Percentiles rank a stretch among this genome's conserved stretches.
Evolutionary conservation across 192 early-diverging fungal species (phyloP).

Genomic region (Podila verticillata): DNA sequence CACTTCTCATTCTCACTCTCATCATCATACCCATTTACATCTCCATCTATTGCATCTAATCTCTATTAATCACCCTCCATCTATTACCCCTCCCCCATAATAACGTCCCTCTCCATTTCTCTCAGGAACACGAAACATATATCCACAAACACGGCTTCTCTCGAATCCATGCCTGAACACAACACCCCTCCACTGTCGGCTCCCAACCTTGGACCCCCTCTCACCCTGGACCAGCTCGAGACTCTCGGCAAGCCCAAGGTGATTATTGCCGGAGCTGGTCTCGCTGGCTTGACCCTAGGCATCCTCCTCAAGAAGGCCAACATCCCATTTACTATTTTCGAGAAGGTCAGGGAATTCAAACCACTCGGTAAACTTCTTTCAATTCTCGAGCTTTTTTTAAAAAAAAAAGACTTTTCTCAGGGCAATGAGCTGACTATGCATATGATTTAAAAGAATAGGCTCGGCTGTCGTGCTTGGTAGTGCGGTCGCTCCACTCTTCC

Average conservation of each 20-base stretch:
- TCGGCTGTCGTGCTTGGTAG: neutral
- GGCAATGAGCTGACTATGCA: neutral
- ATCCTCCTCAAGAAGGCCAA: constrained; percentile 1
- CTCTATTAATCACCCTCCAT: too few species aligned
- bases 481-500: neutral
- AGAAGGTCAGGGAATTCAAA: neutral
- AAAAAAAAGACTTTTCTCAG: neutral
- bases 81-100: too few species aligned
- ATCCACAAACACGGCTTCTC: too few species aligned
- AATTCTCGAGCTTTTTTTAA: neutral
- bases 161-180: too few species aligned
- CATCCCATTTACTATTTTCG: constrained; percentile 1
- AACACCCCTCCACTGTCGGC: too few species aligned
- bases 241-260: neutral
- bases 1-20: too few species aligned
- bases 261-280: constrained; percentile 2
- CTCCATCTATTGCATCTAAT: too few species aligned
- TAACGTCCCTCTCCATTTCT: too few species aligned
- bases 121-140: too few species aligned
- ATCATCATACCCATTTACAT: too few species aligned
- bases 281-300: neutral
- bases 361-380: neutral
- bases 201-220: neutral
- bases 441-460: neutral
- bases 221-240: neutral